Evolutionary conservation across 192 early-diverging fungal species (phyloP), one percentile per base, ranked within the genome.

Genomic region (Mortierella claussenii): DNA sequence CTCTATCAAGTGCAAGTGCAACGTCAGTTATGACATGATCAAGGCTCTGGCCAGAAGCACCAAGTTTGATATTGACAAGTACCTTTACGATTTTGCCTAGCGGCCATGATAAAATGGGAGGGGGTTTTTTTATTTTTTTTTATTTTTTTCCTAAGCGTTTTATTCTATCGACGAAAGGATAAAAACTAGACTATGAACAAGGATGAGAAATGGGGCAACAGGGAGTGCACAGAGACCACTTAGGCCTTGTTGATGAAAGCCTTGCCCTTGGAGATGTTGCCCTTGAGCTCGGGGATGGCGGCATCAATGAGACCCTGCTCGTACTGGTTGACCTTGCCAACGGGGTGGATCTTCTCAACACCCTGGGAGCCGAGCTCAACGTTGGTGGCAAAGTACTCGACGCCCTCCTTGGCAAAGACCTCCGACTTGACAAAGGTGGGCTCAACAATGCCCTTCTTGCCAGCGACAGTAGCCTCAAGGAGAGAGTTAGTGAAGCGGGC

Each of bases 181-280:
- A n/a, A 40, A 40, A 40, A 40, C 7, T 32, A 34, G 36, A 31
- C 47, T 71, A 71, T 71, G 69, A 63, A 71, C 69, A 71, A 46
- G 44, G 20, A 45, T 1, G 11, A 47, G 37, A 4, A 33, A 30
- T 32, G 45, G 20, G 40, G 42, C 18, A 13, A 59, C 17, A 18
- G 13, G 23, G 36, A 40, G 24, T 2, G 11, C 21, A 40, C 13
- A 8, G 13, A 53, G 21, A 37, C 37, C 2, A 21, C 55, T 66
- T 75, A 75, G 58, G 71, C 71, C 51, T 76, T 69, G 61, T 37
- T 58, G 63, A 89, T 91, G 86, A 96, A 98, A 52, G 82, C 81
- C 60, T 90, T 85, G 48, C 97, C 97, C 84, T 95, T 96, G 58
- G 65, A 50, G 65, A 97, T 98, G 90, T 94, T 99, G 67, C 83